A percentile compares a stretch with the other conserved stretches of the same genome.
Conservation (phyloP, 805 yeast species). For the Hagleromyces aurorensis region DNA sequence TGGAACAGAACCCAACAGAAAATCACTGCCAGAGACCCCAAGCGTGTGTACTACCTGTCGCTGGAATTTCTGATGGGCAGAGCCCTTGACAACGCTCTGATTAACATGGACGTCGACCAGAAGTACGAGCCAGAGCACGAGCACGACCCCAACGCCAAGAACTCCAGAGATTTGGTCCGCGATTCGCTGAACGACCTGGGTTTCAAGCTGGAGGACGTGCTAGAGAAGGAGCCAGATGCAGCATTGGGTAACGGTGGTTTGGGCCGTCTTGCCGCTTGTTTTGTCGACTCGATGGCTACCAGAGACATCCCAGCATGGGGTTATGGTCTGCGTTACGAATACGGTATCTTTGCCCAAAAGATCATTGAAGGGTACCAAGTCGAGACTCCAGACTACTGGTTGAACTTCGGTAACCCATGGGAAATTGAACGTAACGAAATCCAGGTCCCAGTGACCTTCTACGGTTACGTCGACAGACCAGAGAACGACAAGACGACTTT, state of each 20-base stretch:
- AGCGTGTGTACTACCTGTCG: conserved; percentile 79
- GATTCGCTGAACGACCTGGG: conserved; percentile 66
- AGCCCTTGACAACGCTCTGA: conserved; percentile 88
- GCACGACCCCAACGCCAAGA: conserved; percentile 8
- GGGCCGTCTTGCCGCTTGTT: conserved; percentile 92
- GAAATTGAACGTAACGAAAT: conserved; percentile 82
- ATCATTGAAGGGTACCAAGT: conserved; percentile 90
- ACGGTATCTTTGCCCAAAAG: conserved; percentile 87
- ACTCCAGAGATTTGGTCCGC: conserved; percentile 45
- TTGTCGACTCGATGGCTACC: conserved; percentile 79
- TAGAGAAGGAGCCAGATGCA: conserved; percentile 86
- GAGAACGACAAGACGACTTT: conserved; percentile 43
- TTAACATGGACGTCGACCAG: conserved; percentile 52
- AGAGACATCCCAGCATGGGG: conserved; percentile 95
- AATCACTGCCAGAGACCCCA: conserved; percentile 75
- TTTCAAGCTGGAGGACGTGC: conserved; percentile 76
- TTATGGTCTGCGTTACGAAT: conserved; percentile 85
- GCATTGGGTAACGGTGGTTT: conserved; percentile 94
- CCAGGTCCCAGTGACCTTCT: conserved; percentile 83
- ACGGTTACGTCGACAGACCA: conserved; percentile 64
- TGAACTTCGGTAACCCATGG: conserved; percentile 86
- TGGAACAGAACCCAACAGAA: conserved; percentile 93
- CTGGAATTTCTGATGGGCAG: conserved; percentile 91
- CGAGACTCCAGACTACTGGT: conserved; percentile 92
- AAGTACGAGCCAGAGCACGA: conserved; percentile 3